Evolutionary conservation across 2,329 filamentous ascomycete species (phyloP), one percentile per base, ranked within the genome.

Genomic region (Trichophyton schoenleinii): DNA sequence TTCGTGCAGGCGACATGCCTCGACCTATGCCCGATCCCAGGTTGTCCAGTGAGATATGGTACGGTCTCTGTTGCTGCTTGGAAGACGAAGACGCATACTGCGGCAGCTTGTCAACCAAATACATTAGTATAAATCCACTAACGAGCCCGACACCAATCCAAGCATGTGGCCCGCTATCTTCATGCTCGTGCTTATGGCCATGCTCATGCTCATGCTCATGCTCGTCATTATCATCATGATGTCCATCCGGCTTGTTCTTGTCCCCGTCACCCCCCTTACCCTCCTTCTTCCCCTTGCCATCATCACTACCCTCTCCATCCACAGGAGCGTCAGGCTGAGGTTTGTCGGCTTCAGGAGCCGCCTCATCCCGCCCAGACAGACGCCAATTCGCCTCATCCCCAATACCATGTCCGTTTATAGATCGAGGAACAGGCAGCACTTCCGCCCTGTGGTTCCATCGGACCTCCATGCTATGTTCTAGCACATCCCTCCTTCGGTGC

Each of bases 121-220:
- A 97, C 94, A 99, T 99, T 66, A 96, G 81, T 62, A 96, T 85
- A 74, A 97, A 99, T 11, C 94, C 94, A 15, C 89, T 78, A 61
- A 95, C 84, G 59, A 99, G 79, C 1, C 91, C 89, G 60, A 97
- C 80, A 3, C 94, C 94, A 62, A 99, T 88, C 75, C 89, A 94
- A 79, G 72, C 91, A 82, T 78, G 84, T 1, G 84, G 83, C 22
- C 73, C 78, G 65, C 71, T 72, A n/a, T 80, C 78, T n/a, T 80
- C 78, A 59, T 77, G 28, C 7, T 31, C 28, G 5, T 31, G 28
- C 28, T 31, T 31, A 31, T 31, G 28, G 28, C 28, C 71, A 18
- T 76, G 70, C 34, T 77, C 70, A 2, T 73, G 34, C 34, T 38
- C 22, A 22, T 22, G 22, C 2, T 18, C 18, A 18, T 22, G 22